Percentiles rank a stretch among this genome's conserved stretches.
These are phyloP conservation scores for Pseudogymnoascus sp. DNA, from an alignment of 2,329 filamentous ascomycete species.

Conservation along the genomic window DNA sequence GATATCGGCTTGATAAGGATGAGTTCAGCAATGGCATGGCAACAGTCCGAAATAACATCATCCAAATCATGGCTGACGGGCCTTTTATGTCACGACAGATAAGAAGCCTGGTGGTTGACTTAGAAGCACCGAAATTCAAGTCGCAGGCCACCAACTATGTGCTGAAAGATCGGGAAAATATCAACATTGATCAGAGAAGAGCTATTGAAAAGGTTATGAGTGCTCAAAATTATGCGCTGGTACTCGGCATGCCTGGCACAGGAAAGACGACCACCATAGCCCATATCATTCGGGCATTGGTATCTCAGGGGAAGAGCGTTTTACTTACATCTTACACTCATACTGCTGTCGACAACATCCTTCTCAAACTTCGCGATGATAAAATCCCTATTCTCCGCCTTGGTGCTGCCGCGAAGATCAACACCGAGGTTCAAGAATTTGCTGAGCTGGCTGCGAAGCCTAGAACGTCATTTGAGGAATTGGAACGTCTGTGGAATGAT, in stretches of 20 bases:
- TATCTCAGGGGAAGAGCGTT: constrained; percentile 84
- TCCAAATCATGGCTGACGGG: constrained; percentile 81
- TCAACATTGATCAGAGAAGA: constrained; percentile 79
- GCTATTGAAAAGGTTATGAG: constrained; percentile 95
- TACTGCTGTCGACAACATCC: constrained; percentile 94
- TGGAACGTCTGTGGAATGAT: constrained; percentile 73
- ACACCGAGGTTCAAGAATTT: constrained; percentile 79
- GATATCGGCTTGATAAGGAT: constrained; percentile 89
- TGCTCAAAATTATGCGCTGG: constrained; percentile 89
- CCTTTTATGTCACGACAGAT: constrained; percentile 63
- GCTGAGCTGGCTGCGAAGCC: constrained; percentile 67
- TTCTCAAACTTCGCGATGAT: constrained; percentile 79
- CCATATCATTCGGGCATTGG: constrained; percentile 86
- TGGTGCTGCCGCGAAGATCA: constrained; percentile 75
- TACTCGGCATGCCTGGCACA: constrained; percentile 95
- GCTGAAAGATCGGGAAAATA: constrained; percentile 51
- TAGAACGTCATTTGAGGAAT: constrained; percentile 70
- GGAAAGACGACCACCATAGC: constrained; percentile 98
- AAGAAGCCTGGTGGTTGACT: constrained; percentile 71
- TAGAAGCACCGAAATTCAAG: constrained; percentile 65
- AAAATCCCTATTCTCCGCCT: constrained; percentile 75
- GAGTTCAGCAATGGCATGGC: constrained; percentile 99
- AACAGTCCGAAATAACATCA: constrained; percentile 82
- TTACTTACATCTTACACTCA: constrained; percentile 93
- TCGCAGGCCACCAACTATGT: constrained; percentile 52